Evolutionary conservation across 164 flowering plant species (phyloP), one percentile per base, ranked within the genome.

Genomic region (Cinnamomum micranthum): DNA sequence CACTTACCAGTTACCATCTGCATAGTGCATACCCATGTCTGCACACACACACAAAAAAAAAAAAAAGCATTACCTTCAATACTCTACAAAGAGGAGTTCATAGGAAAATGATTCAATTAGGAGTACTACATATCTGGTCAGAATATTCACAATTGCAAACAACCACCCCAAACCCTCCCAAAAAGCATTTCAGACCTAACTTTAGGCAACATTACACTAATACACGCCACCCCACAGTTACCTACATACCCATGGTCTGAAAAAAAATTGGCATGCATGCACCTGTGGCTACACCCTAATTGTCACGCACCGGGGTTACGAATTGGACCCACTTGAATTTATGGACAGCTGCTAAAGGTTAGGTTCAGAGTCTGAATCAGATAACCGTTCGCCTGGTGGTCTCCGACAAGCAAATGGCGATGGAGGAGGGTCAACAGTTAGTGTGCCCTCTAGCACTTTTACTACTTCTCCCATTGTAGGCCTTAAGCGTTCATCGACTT

Each of bases 401-500:
- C 80, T 74, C 41, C 12, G 78, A 65, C 60, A 63, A 72, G 76
- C 58, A 70, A 84, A 85, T 20, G 89, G 90, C 5, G 85, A 78
- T 13, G 97, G 92, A 0, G 97, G 94, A 3, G 87, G 86, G 74
- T 91, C 97, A 50, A 91, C 97, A 2, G 80, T 55, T 75, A 87
- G 74, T 9, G 86, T 84, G 6, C 97, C 91, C 22, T 91, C 92
- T 70, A 91, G 69, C 25, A 90, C 92, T 79, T 84, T 87, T 68
- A 87, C 84, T 25, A 88, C 90, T 85, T 91, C 97, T 12, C 84
- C 90, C 89, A 90, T 90, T 15, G 90, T 81, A 62, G 96, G 96
- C 55, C 91, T 84, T 75, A 81, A 25, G 6, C 86, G 73, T 47
- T 81, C 88, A 68, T 88, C 84, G 0, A 0, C 77, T 68, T 90